Conservation (phyloP, 75 land plant genomes). For the Chamaecyparis obtusa region DNA sequence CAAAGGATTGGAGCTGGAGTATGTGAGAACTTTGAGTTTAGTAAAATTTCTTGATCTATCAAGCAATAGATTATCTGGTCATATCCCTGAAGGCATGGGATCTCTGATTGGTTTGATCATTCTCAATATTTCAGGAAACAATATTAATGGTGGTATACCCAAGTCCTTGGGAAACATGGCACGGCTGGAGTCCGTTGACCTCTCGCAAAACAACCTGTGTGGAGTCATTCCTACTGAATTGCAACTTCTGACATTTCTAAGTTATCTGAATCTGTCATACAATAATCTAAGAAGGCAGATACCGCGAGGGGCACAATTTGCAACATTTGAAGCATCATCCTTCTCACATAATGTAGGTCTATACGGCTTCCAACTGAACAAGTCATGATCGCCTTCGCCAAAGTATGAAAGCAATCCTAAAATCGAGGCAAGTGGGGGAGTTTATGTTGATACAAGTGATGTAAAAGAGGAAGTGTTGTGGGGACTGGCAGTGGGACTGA, state of each 20-base stretch:
- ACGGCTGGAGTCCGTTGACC: constrained; percentile 9
- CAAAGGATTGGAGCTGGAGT: constrained; percentile 44
- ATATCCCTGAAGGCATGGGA: constrained; percentile 45
- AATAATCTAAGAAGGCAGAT: constrained; percentile 16
- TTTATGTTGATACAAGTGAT: background rate
- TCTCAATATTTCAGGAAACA: constrained; percentile 44
- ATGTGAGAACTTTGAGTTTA: constrained; percentile 29
- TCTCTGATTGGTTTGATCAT: constrained; percentile 21
- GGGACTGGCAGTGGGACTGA: background rate
- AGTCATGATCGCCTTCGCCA: background rate
- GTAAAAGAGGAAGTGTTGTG: background rate
- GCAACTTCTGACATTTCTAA: background rate
- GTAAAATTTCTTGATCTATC: constrained; percentile 56
- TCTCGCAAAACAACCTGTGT: constrained; percentile 19
- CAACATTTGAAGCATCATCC: constrained; percentile 11
- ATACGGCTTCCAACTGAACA: constrained; percentile 16
- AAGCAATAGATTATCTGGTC: constrained; percentile 39
- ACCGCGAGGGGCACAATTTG: constrained; percentile 13
- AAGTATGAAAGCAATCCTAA: background rate
- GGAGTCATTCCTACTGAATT: constrained; percentile 22
- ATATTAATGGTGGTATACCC: constrained; percentile 19
- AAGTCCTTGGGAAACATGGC: constrained; percentile 1
- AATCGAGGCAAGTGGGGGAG: no score
- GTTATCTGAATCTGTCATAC: constrained; percentile 12
- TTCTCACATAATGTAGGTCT: constrained; percentile 9